Percentiles rank a stretch among this genome's conserved stretches.
Conservation (phyloP, 2,329 filamentous ascomycete genomes). For the Polychaeton citri region DNA sequence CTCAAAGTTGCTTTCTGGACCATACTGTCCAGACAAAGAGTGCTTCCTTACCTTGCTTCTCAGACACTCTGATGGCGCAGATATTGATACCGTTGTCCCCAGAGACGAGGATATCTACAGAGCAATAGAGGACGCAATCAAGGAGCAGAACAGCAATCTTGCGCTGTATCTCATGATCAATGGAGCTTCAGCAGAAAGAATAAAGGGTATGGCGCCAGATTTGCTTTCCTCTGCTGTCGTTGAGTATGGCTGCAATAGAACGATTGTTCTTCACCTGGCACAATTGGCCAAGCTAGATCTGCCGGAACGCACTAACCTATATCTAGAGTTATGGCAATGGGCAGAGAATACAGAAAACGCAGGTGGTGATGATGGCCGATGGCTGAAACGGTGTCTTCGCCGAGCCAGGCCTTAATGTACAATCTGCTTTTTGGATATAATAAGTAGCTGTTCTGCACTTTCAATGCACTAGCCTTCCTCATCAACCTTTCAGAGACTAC, state of each 20-base stretch:
- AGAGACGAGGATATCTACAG: neutral
- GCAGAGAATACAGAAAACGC: slow-evolving; percentile 13
- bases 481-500: too few species aligned
- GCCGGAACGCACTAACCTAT: slow-evolving; percentile 6
- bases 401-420: too few species aligned
- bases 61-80: neutral
- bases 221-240: slow-evolving; percentile 17
- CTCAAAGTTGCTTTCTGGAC: neutral
- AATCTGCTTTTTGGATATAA: too few species aligned
- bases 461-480: too few species aligned
- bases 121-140: neutral
- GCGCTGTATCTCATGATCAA: neutral
- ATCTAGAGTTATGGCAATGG: slow-evolving; percentile 22
- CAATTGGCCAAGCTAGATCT: neutral
- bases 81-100: neutral
- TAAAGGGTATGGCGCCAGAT: neutral
- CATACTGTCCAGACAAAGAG: neutral
- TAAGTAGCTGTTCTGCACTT: too few species aligned
- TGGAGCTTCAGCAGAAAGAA: neutral
- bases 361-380: slow-evolving; percentile 14
- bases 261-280: slow-evolving; percentile 13
- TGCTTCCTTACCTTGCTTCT: neutral
- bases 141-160: neutral
- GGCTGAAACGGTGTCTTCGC: too few species aligned
- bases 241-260: slow-evolving; percentile 18